A percentile compares a stretch with the other conserved stretches of the same genome.
Conservation (phyloP, 176 grass and related monocot species). For the Ampelocalamus luodianensis region DNA sequence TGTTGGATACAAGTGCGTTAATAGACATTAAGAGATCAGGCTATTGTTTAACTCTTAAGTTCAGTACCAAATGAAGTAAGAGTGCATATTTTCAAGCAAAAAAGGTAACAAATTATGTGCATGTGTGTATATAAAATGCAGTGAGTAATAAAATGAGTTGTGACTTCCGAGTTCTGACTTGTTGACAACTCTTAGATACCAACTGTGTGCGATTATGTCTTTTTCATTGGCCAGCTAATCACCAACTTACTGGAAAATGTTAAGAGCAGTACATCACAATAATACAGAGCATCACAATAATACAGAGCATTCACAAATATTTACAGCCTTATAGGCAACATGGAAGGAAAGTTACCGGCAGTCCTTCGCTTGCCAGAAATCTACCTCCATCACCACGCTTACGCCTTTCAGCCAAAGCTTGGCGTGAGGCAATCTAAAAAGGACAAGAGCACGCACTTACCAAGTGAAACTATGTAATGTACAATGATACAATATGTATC, state of each 20-base stretch:
- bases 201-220: neutral
- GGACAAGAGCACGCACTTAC: constrained; percentile 34
- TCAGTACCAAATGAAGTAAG: constrained; percentile 14
- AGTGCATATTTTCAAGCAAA: neutral
- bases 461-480: constrained; percentile 27
- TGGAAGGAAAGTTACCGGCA: constrained; percentile 45
- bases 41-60: neutral
- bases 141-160: neutral
- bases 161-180: neutral
- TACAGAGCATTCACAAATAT: constrained; percentile 20
- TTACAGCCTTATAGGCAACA: constrained; percentile 19
- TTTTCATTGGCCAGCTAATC: constrained; percentile 9
- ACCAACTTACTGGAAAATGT: neutral
- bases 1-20: neutral
- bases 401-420: constrained; percentile 70
- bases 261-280: neutral
- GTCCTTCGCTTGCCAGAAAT: constrained; percentile 61
- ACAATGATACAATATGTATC: neutral
- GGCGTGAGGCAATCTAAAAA: constrained; percentile 71
- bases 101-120: neutral
- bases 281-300: constrained; percentile 13
- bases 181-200: neutral
- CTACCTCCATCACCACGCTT: constrained; percentile 72
- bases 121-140: constrained; percentile 1
- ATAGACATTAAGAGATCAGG: neutral